Conservation (phyloP, 768 basidiomycete genomes). For the Kwoniella sp. region DNA sequence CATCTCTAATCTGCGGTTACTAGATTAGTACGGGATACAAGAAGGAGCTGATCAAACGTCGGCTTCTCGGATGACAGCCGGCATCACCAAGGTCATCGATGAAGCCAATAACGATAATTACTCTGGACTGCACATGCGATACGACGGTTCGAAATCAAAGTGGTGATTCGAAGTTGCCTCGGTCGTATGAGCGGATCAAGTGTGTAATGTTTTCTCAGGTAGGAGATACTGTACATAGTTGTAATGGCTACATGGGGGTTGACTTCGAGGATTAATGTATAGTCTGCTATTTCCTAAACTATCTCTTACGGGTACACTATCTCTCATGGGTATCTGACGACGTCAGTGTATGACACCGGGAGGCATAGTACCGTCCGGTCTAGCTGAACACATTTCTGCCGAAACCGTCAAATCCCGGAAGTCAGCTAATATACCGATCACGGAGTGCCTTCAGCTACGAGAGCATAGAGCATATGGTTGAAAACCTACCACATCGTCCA, state of each 20-base stretch:
- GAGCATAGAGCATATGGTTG: no score
- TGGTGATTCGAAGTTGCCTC: slow-evolving; percentile 15
- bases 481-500: slow-evolving; percentile 16
- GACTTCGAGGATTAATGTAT: no score
- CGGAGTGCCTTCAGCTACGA: no score
- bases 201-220: no score
- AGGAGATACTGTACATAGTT: background rate
- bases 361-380: slow-evolving; percentile 38
- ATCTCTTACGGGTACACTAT: no score
- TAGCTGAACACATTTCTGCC: slow-evolving; percentile 44
- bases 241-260: background rate
- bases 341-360: background rate
- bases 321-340: no score
- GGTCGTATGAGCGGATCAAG: no score
- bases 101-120: slow-evolving; percentile 40
- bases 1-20: no score
- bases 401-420: no score
- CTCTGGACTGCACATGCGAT: slow-evolving; percentile 34
- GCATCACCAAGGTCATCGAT: slow-evolving; percentile 41
- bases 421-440: no score
- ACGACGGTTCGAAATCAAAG: slow-evolving; percentile 22
- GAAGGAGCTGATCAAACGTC: background rate
- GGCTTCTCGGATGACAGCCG: slow-evolving; percentile 18
- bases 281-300: no score
- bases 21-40: background rate